Percentiles rank a stretch among this genome's conserved stretches.
Evolutionary conservation across 2,329 filamentous ascomycete genomes (phyloP).

Genomic region (Fusarium napiforme): DNA sequence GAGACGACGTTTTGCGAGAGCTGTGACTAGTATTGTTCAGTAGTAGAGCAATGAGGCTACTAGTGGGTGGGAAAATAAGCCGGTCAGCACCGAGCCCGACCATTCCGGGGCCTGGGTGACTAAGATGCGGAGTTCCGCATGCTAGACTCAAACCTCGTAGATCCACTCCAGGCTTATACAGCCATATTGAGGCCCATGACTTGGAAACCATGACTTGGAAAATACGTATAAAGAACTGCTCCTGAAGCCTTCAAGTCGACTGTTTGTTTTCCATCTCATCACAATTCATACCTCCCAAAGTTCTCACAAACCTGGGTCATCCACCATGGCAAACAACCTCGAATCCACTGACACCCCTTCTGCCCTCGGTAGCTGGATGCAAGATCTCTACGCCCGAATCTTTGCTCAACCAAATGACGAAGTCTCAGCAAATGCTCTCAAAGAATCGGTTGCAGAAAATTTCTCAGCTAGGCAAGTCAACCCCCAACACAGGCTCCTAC

Average conservation of each 20-base stretch:
- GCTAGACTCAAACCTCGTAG: neutral
- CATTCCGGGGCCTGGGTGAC: neutral
- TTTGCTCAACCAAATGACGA: neutral
- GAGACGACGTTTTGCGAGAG: no score
- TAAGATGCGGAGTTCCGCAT: neutral
- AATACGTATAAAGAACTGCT: neutral
- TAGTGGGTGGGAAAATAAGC: no score
- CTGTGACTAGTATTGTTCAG: no score
- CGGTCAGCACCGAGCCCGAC: neutral
- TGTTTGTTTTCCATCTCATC: fast-evolving
- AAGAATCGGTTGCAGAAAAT: fast-evolving
- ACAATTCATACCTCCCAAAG: neutral
- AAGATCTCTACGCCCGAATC: neutral
- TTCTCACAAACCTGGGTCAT: fast-evolving
- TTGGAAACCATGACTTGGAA: no score
- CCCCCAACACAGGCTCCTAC: neutral
- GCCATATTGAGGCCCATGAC: no score
- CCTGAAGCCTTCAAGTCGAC: neutral
- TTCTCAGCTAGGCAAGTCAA: neutral
- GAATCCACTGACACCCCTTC: neutral
- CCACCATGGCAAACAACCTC: neutral
- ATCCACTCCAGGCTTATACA: neutral
- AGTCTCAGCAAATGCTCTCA: neutral
- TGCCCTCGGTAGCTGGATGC: neutral
- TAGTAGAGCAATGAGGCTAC: no score